Base-by-base conservation (phyloP, 1,139 yeast species). In the Candida dubliniensis region DNA sequence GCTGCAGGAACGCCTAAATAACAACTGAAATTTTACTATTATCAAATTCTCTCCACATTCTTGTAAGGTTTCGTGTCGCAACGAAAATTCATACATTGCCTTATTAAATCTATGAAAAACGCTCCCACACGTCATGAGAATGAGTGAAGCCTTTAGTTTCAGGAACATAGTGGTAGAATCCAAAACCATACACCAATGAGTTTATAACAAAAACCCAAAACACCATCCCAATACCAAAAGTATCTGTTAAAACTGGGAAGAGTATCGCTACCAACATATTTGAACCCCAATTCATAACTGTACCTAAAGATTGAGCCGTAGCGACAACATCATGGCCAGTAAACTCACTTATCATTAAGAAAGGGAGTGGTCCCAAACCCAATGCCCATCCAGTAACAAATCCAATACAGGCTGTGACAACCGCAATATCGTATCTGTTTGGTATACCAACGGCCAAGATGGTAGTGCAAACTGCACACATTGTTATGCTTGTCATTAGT, bases 341-440 rank as follows among this genome's bases (percentile, higher is more conserved):
- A 34, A 90, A 79, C 60, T 91, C 97, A 3, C 95, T 80, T 8
- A 90, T 81, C 57, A 89, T 71, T 52, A 90, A 64, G 64, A 89
- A 90, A 13, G 97, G 97, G 36, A 91, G 83, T 5, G 97, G 97
- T 0, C 97, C 97, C 47, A 89, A 61, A 0, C 97, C 98, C 36
- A 85, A 64, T 0, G 96, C 96, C 66, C 87, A 91, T 9, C 89
- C 79, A 4, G 83, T 76, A 36, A 90, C 88, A 59, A 87, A 89
- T 1, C 73, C 58, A 47, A 86, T 77, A 1, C 90, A 82, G 0
- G 87, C 82, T 0, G 93, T 76, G 7, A 85, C 48, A 0, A 67
- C 40, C 0, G 84, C 67, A 40, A 63, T 58, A 2, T 71, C 61
- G 26, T 36, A 40, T 15, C 44, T 44, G 31, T 64, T 52, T 4